phyloP scores from a whole-genome alignment of 108 stramenopile genomes.

The Nitzschia sp. region DNA sequence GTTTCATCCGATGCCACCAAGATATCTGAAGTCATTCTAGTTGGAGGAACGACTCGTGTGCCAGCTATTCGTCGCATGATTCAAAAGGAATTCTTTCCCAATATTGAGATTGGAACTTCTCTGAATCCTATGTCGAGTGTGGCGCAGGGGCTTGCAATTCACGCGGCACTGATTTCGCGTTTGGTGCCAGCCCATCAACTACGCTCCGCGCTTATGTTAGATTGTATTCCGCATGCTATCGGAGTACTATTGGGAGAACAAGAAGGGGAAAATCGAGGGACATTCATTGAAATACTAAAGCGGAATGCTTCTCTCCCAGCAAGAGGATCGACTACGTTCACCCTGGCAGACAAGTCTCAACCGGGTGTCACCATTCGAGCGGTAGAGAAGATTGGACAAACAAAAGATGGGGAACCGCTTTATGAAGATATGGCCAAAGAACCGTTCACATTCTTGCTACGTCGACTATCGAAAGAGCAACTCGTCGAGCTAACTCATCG shows the following conservation, averaged over 20 bases:
- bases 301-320: slow-evolving; percentile 70
- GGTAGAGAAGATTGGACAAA: slow-evolving; percentile 62
- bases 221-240: slow-evolving; percentile 79
- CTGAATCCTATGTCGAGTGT: slow-evolving; percentile 75
- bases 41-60: slow-evolving; percentile 78
- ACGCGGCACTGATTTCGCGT: slow-evolving; percentile 68
- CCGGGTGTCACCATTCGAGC: slow-evolving; percentile 71
- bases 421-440: slow-evolving; percentile 57
- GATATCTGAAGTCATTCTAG: slow-evolving; percentile 78
- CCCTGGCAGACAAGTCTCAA: slow-evolving; percentile 54
- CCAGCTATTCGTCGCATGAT: slow-evolving; percentile 69
- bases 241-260: slow-evolving; percentile 47
- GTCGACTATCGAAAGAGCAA: slow-evolving; percentile 40
- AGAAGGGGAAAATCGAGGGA: background rate
- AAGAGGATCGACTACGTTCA: slow-evolving; percentile 58
- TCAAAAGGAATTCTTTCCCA: slow-evolving; percentile 49
- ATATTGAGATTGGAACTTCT: slow-evolving; percentile 61
- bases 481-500: slow-evolving; percentile 24
- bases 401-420: slow-evolving; percentile 4
- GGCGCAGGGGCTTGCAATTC: slow-evolving; percentile 81
- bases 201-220: slow-evolving; percentile 79
- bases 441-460: slow-evolving; percentile 73
- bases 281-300: slow-evolving; percentile 57
- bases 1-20: background rate
- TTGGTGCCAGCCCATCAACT: slow-evolving; percentile 64